phyloP scores from a whole-genome alignment of 2,329 filamentous ascomycete species.

The Colletotrichum lini region DNA sequence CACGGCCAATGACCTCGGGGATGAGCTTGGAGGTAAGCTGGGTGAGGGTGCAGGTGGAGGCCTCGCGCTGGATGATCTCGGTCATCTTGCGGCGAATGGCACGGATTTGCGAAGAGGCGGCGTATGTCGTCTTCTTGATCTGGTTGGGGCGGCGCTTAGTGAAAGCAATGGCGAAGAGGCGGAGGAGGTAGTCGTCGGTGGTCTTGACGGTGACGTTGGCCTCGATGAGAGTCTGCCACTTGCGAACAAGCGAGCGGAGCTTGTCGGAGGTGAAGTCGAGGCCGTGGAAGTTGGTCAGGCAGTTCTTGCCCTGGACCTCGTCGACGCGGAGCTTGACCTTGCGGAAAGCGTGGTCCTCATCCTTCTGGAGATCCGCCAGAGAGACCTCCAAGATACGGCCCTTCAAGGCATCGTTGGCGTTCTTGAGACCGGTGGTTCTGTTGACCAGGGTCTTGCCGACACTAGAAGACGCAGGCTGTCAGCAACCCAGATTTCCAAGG shows the following conservation, averaged over 20 bases:
- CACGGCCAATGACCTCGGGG: slow-evolving; percentile 98
- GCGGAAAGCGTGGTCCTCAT: slow-evolving; percentile 99
- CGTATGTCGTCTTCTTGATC: slow-evolving; percentile 99
- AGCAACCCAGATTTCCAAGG: neutral
- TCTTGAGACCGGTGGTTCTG: slow-evolving; percentile 99
- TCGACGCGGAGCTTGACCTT: slow-evolving; percentile 99
- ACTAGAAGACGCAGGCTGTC: slow-evolving; percentile 65
- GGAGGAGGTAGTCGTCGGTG: slow-evolving; percentile 99
- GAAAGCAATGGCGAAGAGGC: slow-evolving; percentile 99
- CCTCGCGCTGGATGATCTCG: slow-evolving; percentile 98
- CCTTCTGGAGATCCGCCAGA: slow-evolving; percentile 98
- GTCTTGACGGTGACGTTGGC: slow-evolving; percentile 99
- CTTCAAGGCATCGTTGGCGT: slow-evolving; percentile 99
- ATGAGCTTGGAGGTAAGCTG: slow-evolving; percentile 99
- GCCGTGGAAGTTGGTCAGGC: slow-evolving; percentile 99
- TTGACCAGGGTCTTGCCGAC: slow-evolving; percentile 99
- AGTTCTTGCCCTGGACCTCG: slow-evolving; percentile 99
- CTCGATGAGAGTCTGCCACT: slow-evolving; percentile 99
- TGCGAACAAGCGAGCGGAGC: slow-evolving; percentile 98
- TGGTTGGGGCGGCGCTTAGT: slow-evolving; percentile 99
- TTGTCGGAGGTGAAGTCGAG: slow-evolving; percentile 99
- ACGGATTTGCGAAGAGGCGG: slow-evolving; percentile 95
- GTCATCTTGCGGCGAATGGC: slow-evolving; percentile 99
- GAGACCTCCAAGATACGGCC: slow-evolving; percentile 99
- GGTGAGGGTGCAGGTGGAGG: slow-evolving; percentile 91